Base-by-base conservation (phyloP, 1,284 basidiomycete species). In the Malassezia arunalokei region DNA sequence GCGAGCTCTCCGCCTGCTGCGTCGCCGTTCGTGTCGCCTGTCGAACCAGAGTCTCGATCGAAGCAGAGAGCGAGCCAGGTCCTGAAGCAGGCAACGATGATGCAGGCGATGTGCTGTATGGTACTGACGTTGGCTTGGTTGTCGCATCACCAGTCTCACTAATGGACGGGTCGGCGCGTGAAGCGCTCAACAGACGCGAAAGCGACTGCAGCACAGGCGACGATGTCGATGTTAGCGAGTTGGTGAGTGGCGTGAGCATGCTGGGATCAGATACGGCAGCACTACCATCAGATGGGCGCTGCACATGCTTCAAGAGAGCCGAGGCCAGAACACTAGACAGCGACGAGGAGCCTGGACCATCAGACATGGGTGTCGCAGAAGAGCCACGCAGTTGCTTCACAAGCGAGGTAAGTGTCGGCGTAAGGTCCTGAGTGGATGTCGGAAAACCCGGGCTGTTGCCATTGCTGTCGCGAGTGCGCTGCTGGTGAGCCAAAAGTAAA, bases 401-500 rank as follows among this genome's bases (percentile, higher is more conserved):
- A 45, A 54, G 55, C 45, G 32, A 58, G 29, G 14, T 56, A 53
- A 46, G 59, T 48, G 55, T 47, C 48, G 39, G 64, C 52, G 40
- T 59, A 39, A 37, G 57, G 32, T 46, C 64, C 51, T 42, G 59
- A 47, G 49, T 48, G 43, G 46, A 49, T 15, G 15, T 12, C 15
- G 33, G 33, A 2, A 35, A 3, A 24, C 20, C 20, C 50, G 37
- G 51, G 49, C 8, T 57, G 11, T 57, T 54, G 47, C 61, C 62
- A 40, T 56, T 50, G 40, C 54, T 53, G 47, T 59, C 57, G 43
- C 57, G 57, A 20, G 54, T 52, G 17, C 59, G 61, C 51, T 60
- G 63, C 54, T 65, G 62, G 24, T 65, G 62, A 27, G 63, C 64
- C 50, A 65, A 54, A 40, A 65, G 51, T 50, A 65, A 52, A 30